phyloP scores from a whole-genome alignment of 371 early-diverging fungal genomes.

The Apophysomyces elegans region DNA sequence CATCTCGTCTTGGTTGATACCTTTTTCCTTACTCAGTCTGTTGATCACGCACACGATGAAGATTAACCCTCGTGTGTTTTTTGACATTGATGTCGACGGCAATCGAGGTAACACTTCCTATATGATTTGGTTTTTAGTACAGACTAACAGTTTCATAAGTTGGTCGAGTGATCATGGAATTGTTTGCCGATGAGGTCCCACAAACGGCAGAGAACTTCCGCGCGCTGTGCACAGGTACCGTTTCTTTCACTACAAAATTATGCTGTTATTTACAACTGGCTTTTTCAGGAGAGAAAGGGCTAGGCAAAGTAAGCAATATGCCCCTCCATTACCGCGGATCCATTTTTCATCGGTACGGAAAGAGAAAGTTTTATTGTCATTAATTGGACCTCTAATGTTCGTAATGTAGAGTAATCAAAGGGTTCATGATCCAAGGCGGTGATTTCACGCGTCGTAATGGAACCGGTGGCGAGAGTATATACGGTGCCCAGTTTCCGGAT shows the following conservation, averaged over 20 bases:
- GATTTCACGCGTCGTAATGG: constrained; percentile 81
- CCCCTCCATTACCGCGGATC: constrained; percentile 70
- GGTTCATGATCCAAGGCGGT: constrained; percentile 82
- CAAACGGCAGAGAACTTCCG: constrained; percentile 98
- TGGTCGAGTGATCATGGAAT: constrained; percentile 92
- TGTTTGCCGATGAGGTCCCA: constrained; percentile 94
- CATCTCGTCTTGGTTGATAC: too few relatives aligned
- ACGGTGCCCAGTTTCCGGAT: constrained; percentile 83
- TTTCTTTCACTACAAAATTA: too few relatives aligned
- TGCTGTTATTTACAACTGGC: neutral
- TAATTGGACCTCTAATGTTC: neutral
- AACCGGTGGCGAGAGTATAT: constrained; percentile 89
- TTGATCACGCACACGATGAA: constrained; percentile 27
- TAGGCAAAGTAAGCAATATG: constrained; percentile 70
- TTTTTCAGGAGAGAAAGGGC: constrained; percentile 65
- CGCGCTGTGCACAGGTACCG: constrained; percentile 70
- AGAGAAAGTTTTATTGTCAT: neutral
- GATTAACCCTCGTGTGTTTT: constrained; percentile 68
- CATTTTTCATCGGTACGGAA: constrained; percentile 62
- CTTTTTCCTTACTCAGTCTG: too few relatives aligned
- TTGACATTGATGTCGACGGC: constrained; percentile 73
- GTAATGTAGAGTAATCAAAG: constrained; percentile 68
- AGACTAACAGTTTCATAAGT: constrained; percentile 30
- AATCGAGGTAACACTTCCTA: constrained; percentile 38
- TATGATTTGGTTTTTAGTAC: neutral